Evolutionary conservation across 73 alveolate genomes (phyloP).

Genomic region (Tetrahymena borealis): DNA sequence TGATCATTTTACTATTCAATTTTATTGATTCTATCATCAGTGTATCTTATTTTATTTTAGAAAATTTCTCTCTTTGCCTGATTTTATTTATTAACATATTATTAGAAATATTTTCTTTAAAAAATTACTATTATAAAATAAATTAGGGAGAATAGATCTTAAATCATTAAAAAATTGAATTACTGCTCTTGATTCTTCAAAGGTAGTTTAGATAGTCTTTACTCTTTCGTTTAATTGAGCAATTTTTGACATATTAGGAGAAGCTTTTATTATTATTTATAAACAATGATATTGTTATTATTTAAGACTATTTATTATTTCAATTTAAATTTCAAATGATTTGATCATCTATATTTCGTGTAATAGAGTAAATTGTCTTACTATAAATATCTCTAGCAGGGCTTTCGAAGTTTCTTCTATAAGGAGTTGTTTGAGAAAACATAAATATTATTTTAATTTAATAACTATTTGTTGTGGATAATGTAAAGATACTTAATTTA

Average conservation of each 20-base stretch:
- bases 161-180: neutral
- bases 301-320: neutral
- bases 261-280: neutral
- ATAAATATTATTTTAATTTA: neutral
- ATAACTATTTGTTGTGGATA: neutral
- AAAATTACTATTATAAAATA: too few species aligned
- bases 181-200: neutral
- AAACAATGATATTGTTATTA: neutral
- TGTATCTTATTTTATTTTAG: neutral
- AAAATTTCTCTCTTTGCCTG: neutral
- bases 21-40: neutral
- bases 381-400: neutral
- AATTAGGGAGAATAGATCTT: too few species aligned
- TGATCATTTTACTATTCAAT: neutral
- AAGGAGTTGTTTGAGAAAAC: neutral
- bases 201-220: neutral
- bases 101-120: too few species aligned
- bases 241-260: neutral
- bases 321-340: neutral
- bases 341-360: too few species aligned
- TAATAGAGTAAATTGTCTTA: too few species aligned
- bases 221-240: neutral
- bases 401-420: neutral
- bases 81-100: neutral
- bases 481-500: too few species aligned